Base-by-base conservation (phyloP, 768 basidiomycete species). In the Gymnopilus junonius region DNA sequence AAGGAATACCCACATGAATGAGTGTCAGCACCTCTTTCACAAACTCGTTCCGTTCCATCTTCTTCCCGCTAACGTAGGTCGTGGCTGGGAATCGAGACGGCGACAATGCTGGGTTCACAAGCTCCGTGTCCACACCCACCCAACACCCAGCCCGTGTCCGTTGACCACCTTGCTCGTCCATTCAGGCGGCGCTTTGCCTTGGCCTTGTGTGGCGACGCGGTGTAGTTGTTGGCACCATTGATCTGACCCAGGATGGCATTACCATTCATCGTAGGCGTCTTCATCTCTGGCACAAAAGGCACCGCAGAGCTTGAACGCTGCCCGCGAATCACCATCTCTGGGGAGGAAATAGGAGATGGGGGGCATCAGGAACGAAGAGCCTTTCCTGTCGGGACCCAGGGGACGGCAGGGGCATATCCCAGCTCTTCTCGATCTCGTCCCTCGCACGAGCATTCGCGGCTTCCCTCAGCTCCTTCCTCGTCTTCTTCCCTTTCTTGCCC, bases 401-500 rank as follows among this genome's bases (percentile, higher is more conserved):
- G 12, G 73, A 65, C 25, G 68, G 72, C 14, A 86, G 48, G 23
- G 69, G 85, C 27, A 83, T 76, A 69, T 89, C 89, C 87, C 88
- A 88, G 58, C 83, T 82, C 65, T 73, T 81, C 77, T 89, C 89
- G 29, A 89, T 83, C 63, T 83, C 82, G 58, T 82, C 79, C 65
- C 72, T 76, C 69, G 77, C 78, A 70, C 69, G 76, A 61, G 77
- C 80, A 42, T 55, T 55, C 32, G 53, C 53, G 12, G 54, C 54
- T 21, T 55, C 54, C 25, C 54, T 55, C 25, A 39, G 29, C 65
- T 83, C 75, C 67, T 80, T 79, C 64, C 64, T 76, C 15, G 67
- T 68, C 59, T 74, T 79, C 71, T 73, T 79, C 51, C 67, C 66
- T 42, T 72, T 74, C 62, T 64, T 79, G 4, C 68, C 67, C 58